Evolutionary conservation across 1,284 basidiomycete species (phyloP), one percentile per base, ranked within the genome.

Genomic region (Fomitopsis schrenkii): DNA sequence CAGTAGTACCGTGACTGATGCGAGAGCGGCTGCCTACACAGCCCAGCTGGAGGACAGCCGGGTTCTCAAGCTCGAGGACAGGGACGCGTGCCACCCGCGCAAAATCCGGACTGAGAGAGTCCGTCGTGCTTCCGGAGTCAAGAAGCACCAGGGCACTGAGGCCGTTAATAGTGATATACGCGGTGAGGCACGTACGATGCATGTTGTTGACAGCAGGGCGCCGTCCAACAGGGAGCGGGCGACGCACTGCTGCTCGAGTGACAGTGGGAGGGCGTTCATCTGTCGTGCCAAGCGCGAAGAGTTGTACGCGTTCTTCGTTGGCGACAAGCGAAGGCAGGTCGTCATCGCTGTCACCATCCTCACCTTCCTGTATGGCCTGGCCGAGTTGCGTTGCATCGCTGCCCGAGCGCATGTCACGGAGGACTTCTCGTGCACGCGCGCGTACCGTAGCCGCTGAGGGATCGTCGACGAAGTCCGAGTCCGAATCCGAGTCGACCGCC

Each of bases 41-140:
- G 1, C 69, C 70, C 0, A 73, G 63, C 48, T 72, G 69, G 0
- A 73, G 62, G 1, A 55, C 42, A 0, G 68, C 62, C 30, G 63
- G 70, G 8, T 70, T 59, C n/a, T 66, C 64, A 0, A 73, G 61
- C n/a, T 63, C 64, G 30, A 69, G 61, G 1, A 35, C 17, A 0
- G 55, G n/a, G 0, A 66, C 33, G 0, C 63, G 46, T 0, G 64
- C 46, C 0, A 68, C 59, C 0, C 59, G 35, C 9, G 64, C 64
- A 52, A 70, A 67, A 15, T 70, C 67, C 0, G 70, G 70, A 5
- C 62, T 63, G 0, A 71, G 44, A 0, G 66, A 66, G 58, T 69
- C 67, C 0, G 64, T 64, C 0, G 67, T 71, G 33, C 69, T 68
- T 1, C 70, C 69, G 15, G 64, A 64, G 57, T 72, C 67, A 38